These are phyloP conservation scores for Musa troglodytarum DNA, from an alignment of 176 grass and related monocot species.

Conservation along the genomic window DNA sequence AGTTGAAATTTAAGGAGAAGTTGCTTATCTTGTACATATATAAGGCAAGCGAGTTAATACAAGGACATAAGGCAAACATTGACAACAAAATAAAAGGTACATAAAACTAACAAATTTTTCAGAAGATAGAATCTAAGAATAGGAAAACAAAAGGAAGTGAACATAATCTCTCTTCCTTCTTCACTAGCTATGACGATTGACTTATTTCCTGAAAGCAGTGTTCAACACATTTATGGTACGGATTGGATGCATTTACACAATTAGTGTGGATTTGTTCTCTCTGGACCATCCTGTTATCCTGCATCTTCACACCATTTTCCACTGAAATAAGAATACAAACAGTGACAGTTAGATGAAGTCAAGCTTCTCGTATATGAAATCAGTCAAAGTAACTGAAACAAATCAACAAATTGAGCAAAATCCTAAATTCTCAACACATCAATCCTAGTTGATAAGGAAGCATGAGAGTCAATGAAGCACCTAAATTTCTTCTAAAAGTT, in stretches of 20 bases:
- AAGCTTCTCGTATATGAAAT: background rate
- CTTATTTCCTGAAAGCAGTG: constrained; percentile 45
- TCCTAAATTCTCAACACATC: background rate
- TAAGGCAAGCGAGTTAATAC: background rate
- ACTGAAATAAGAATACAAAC: background rate
- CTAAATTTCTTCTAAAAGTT: background rate
- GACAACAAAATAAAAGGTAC: background rate
- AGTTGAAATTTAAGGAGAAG: background rate
- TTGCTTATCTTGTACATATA: background rate
- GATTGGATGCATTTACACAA: constrained; percentile 81
- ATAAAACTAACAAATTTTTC: background rate
- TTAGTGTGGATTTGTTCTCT: constrained; percentile 46
- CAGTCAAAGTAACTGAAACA: background rate
- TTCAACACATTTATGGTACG: constrained; percentile 69
- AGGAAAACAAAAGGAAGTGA: background rate
- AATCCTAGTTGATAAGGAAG: background rate
- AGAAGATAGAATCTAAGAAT: background rate
- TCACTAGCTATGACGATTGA: background rate
- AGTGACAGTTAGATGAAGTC: background rate
- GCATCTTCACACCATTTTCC: constrained; percentile 2
- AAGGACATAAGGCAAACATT: background rate
- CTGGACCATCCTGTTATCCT: constrained; percentile 30
- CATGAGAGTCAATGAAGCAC: background rate
- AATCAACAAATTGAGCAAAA: background rate
- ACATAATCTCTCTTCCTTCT: constrained; percentile 9